Percentiles rank a stretch among this genome's conserved stretches.
Conservation (phyloP, 495 filamentous ascomycete genomes). For the Choiromyces venosus region DNA sequence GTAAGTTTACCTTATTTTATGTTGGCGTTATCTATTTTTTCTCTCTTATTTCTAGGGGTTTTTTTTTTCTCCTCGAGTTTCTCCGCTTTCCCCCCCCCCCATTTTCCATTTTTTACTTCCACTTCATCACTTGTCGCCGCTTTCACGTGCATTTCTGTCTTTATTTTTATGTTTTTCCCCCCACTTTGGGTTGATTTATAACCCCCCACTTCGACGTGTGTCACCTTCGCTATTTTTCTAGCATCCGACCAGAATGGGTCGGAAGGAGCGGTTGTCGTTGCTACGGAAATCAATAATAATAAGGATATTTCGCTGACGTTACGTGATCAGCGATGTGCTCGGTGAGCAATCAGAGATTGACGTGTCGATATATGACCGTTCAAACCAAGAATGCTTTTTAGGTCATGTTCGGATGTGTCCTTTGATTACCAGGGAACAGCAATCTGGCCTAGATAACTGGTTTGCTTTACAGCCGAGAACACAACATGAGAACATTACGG, state of each 20-base stretch:
- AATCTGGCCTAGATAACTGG: conserved; percentile 68
- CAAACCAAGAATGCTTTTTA: conserved; percentile 79
- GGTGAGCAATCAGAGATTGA: conserved; percentile 87
- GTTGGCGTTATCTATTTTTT: conserved; percentile 5
- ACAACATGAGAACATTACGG: conserved; percentile 64
- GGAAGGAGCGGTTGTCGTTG: conserved; percentile 9
- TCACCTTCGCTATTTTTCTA: conserved; percentile 20
- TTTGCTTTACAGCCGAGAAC: conserved; percentile 67
- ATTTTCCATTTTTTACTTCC: conserved; percentile 27
- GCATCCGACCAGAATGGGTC: conserved; percentile 12
- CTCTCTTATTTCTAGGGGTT: conserved; percentile 7
- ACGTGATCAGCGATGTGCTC: conserved; percentile 71
- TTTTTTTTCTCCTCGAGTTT: conserved; percentile 5
- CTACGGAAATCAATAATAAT: background rate
- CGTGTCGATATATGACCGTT: conserved; percentile 86
- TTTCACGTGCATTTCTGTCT: conserved; percentile 10
- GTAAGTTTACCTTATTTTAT: conserved; percentile 53
- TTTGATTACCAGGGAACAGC: conserved; percentile 43
- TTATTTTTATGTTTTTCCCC: conserved; percentile 16
- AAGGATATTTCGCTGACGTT: conserved; percentile 29
- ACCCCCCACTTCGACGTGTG: conserved; percentile 26
- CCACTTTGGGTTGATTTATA: conserved; percentile 7
- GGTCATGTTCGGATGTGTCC: conserved; percentile 70
- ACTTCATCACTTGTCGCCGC: conserved; percentile 23
- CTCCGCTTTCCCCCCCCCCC: no score